Conservation (phyloP, 2,329 filamentous ascomycete genomes). For the Verticillium nonalfalfae region DNA sequence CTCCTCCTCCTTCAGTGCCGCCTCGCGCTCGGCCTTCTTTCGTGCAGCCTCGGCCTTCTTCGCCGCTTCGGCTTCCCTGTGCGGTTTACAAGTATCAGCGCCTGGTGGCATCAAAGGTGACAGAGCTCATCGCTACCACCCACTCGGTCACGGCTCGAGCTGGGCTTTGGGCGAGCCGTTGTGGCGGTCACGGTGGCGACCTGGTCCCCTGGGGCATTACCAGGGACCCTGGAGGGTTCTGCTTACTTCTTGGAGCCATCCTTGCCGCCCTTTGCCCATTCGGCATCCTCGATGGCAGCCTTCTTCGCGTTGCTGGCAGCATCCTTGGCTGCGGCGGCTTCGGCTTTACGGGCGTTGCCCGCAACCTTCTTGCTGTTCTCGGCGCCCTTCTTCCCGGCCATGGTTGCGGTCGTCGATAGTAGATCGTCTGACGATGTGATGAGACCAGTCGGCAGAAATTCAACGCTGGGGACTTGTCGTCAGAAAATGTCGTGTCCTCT, state of each 20-base stretch:
- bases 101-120: background rate
- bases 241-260: conserved; percentile 78
- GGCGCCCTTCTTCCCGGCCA: conserved; percentile 67
- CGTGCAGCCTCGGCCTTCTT: conserved; percentile 77
- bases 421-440: background rate
- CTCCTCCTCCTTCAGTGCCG: conserved; percentile 78
- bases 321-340: conserved; percentile 74
- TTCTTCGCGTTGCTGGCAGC: conserved; percentile 62
- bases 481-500: background rate
- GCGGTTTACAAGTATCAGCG: background rate
- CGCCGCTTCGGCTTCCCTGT: conserved; percentile 74
- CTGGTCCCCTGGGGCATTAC: background rate
- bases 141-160: too few relatives aligned
- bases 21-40: conserved; percentile 90
- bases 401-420: conserved; percentile 21
- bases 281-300: conserved; percentile 60
- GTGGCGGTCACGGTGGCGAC: background rate
- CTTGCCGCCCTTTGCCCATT: conserved; percentile 87
- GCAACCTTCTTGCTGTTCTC: conserved; percentile 86
- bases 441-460: background rate
- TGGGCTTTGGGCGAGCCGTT: too few relatives aligned
- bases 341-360: conserved; percentile 89
- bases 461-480: background rate
- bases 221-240: background rate
- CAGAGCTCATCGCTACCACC: too few relatives aligned